Conservation (phyloP, 352 stramenopile genomes). For the Pythium aphanidermatum region DNA sequence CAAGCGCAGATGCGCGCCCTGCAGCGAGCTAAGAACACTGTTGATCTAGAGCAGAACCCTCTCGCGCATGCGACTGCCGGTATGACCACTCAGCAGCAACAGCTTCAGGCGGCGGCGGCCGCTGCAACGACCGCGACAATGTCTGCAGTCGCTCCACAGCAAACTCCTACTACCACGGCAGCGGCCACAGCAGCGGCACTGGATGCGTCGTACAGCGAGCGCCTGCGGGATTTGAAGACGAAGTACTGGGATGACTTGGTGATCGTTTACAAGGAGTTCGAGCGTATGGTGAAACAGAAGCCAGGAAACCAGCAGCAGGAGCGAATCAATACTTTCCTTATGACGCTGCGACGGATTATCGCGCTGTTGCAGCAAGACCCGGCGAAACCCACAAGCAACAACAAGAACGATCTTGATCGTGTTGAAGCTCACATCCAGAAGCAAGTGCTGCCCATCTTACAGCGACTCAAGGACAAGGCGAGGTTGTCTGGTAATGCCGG, state of each 20-base stretch:
- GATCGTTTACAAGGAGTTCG: slow-evolving; percentile 80
- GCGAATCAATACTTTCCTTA: slow-evolving; percentile 75
- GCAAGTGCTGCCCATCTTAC: slow-evolving; percentile 73
- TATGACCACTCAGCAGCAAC: slow-evolving; percentile 1
- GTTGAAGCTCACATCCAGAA: slow-evolving; percentile 82
- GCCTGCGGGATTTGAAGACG: slow-evolving; percentile 63
- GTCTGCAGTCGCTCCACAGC: slow-evolving; percentile 11
- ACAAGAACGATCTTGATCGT: slow-evolving; percentile 73
- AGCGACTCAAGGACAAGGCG: slow-evolving; percentile 70
- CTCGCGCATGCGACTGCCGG: slow-evolving; percentile 1
- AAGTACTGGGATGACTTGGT: slow-evolving; percentile 85
- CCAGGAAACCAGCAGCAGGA: slow-evolving; percentile 71
- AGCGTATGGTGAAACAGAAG: slow-evolving; percentile 82
- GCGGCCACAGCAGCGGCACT: slow-evolving; percentile 11
- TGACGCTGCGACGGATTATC: slow-evolving; percentile 79
- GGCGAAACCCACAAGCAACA: slow-evolving; percentile 66
- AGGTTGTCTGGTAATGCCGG: slow-evolving; percentile 16
- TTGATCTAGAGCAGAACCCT: slow-evolving; percentile 35
- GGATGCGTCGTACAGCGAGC: slow-evolving; percentile 59
- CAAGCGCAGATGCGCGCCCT: slow-evolving; percentile 56
- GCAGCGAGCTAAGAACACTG: slow-evolving; percentile 53
- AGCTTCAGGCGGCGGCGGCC: not conserved
- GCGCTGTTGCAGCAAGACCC: slow-evolving; percentile 74
- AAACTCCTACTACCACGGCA: slow-evolving; percentile 7
- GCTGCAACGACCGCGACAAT: not conserved